Percentiles rank a stretch among this genome's conserved stretches.
Conservation (phyloP, 1,284 basidiomycete genomes). For the Sanguinoderma infundibulare region DNA sequence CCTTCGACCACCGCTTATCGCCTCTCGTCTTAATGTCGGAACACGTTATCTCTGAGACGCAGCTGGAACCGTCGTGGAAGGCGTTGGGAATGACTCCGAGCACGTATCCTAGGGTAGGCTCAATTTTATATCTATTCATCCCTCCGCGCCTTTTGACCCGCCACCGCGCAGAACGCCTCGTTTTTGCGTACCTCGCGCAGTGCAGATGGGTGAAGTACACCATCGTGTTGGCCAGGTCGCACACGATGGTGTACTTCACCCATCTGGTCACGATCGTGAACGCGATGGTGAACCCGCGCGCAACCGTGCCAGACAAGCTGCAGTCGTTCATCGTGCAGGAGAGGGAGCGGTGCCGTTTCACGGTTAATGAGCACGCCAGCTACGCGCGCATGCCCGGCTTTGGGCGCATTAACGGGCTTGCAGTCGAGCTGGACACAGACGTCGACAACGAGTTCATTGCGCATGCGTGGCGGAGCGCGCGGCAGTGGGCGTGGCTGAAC, state of each 20-base stretch:
- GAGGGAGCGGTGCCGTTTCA: constrained; percentile 63
- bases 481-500: constrained; percentile 65
- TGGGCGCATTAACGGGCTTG: constrained; percentile 56
- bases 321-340: constrained; percentile 63
- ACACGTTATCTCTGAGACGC: constrained; percentile 42
- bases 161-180: constrained; percentile 58
- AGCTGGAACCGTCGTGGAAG: constrained; percentile 47
- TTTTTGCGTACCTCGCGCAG: constrained; percentile 78
- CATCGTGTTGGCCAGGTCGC: constrained; percentile 64
- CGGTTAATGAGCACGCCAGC: background rate
- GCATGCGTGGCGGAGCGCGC: constrained; percentile 67
- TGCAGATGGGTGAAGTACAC: too few relatives aligned
- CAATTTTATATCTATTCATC: background rate
- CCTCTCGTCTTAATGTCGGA: constrained; percentile 36
- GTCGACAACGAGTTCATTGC: constrained; percentile 70
- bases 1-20: too few relatives aligned
- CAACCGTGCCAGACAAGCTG: constrained; percentile 48
- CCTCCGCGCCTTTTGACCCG: background rate
- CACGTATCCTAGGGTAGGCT: constrained; percentile 62
- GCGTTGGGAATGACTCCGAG: constrained; percentile 65
- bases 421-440: constrained; percentile 66
- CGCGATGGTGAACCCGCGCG: constrained; percentile 48
- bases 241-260: constrained; percentile 66
- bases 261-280: constrained; percentile 55
- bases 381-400: constrained; percentile 60